These are phyloP conservation scores for Thalassia testudinum DNA, from an alignment of 116 monocot species.

Conservation along the genomic window DNA sequence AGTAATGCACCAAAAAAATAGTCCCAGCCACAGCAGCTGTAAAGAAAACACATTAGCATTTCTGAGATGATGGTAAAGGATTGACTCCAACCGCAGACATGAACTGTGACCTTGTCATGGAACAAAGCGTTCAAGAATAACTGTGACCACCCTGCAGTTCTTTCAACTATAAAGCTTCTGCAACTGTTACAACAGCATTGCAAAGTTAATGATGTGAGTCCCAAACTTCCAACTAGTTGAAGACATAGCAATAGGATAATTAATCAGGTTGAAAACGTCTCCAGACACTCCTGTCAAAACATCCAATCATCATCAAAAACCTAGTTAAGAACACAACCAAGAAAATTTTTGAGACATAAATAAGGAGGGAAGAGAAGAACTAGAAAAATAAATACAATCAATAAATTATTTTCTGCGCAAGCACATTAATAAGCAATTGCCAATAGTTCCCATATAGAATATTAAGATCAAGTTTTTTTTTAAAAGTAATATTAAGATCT, in stretches of 20 bases:
- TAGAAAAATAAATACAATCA: not conserved
- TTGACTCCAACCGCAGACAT: too few species aligned
- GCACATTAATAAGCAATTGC: not conserved
- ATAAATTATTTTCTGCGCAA: not conserved
- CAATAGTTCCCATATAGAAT: not conserved
- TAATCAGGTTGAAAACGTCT: slow-evolving; percentile 65
- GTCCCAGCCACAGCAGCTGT: too few species aligned
- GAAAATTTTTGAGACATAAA: not conserved
- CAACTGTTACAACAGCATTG: slow-evolving; percentile 54
- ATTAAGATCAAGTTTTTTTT: too few species aligned
- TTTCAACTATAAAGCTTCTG: slow-evolving; percentile 23
- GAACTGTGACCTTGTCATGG: too few species aligned
- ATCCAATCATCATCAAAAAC: slow-evolving; percentile 13
- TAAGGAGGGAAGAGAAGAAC: not conserved
- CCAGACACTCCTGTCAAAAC: slow-evolving; percentile 58
- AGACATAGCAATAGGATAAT: slow-evolving; percentile 53
- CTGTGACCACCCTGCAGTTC: too few species aligned
- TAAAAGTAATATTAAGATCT: too few species aligned
- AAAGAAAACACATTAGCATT: too few species aligned
- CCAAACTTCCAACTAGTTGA: slow-evolving; percentile 72
- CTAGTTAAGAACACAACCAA: slow-evolving; percentile 5
- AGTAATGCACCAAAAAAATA: too few species aligned
- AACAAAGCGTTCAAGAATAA: too few species aligned
- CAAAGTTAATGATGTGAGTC: slow-evolving; percentile 78
- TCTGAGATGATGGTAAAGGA: too few species aligned